Evolutionary conservation across 1,284 basidiomycete genomes (phyloP).

Genomic region (Pterula multifida): DNA sequence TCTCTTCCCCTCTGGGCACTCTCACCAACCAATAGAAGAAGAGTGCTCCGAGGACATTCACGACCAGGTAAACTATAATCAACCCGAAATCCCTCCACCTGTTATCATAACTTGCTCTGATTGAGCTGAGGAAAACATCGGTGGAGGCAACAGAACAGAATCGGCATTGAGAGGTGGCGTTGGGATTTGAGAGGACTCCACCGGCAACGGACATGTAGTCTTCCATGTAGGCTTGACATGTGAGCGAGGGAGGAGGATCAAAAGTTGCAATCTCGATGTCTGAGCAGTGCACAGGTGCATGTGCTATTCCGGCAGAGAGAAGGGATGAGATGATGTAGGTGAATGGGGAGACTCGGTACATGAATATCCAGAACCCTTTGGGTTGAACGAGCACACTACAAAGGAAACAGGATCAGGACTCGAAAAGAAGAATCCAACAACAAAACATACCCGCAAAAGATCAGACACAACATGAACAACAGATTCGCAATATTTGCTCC

Average conservation of each 20-base stretch:
- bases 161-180: slow-evolving; percentile 24
- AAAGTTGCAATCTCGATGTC: slow-evolving; percentile 23
- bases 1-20: slow-evolving; percentile 10
- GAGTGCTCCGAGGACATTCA: slow-evolving; percentile 10
- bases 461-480: background rate
- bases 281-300: slow-evolving; percentile 28
- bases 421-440: background rate
- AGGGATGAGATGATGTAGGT: slow-evolving; percentile 18
- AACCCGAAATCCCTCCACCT: slow-evolving; percentile 6
- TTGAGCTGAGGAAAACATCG: slow-evolving; percentile 11
- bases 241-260: slow-evolving; percentile 31
- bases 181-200: slow-evolving; percentile 37
- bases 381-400: slow-evolving; percentile 5
- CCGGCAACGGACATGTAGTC: slow-evolving; percentile 24
- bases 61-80: slow-evolving; percentile 5
- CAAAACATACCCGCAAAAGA: background rate
- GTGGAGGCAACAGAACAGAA: slow-evolving; percentile 20
- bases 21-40: slow-evolving; percentile 12
- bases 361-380: slow-evolving; percentile 10
- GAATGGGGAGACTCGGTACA: slow-evolving; percentile 35
- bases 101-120: slow-evolving; percentile 14
- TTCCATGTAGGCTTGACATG: slow-evolving; percentile 30
- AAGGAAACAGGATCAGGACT: background rate
- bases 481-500: slow-evolving; percentile 2
- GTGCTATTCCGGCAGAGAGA: slow-evolving; percentile 12